Conservation (phyloP, 345 rosid species). For the Theobroma cacao region DNA sequence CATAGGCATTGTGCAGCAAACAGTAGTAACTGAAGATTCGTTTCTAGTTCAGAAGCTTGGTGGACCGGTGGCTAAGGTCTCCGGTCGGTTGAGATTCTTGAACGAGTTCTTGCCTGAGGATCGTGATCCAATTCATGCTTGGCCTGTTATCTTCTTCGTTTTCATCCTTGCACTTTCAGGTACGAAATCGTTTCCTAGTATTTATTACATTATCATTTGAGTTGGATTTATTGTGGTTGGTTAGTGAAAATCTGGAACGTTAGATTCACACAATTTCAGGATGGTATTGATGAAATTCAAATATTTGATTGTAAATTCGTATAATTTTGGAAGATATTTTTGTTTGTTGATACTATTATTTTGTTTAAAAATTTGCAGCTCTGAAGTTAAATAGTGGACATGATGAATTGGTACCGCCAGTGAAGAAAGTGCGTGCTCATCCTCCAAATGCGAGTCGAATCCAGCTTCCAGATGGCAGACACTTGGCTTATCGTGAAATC, state of each 20-base stretch:
- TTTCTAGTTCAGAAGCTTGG: slow-evolving; percentile 68
- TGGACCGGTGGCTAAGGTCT: slow-evolving; percentile 59
- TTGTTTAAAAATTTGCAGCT: slow-evolving; percentile 45
- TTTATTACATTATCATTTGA: neutral
- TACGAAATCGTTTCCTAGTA: slow-evolving; percentile 15
- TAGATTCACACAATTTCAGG: neutral
- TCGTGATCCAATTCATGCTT: slow-evolving; percentile 83
- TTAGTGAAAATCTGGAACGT: neutral
- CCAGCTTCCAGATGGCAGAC: slow-evolving; percentile 82
- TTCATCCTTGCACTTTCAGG: slow-evolving; percentile 77
- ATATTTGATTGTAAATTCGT: no score
- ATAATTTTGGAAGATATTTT: neutral
- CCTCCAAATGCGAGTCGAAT: slow-evolving; percentile 62
- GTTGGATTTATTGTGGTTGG: neutral
- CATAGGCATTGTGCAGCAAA: slow-evolving; percentile 65
- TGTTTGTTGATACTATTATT: slow-evolving; percentile 11
- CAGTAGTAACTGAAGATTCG: slow-evolving; percentile 62
- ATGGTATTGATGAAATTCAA: neutral
- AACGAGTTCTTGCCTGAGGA: slow-evolving; percentile 95
- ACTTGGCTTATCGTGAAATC: slow-evolving; percentile 62
- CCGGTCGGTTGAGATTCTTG: slow-evolving; percentile 61
- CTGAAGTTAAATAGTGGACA: slow-evolving; percentile 42
- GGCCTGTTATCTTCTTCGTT: slow-evolving; percentile 80
- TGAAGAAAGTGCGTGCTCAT: slow-evolving; percentile 61
- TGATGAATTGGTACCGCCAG: slow-evolving; percentile 31